These are phyloP conservation scores for Blastomyces percursus DNA, from an alignment of 2,329 filamentous ascomycete genomes.

Conservation along the genomic window DNA sequence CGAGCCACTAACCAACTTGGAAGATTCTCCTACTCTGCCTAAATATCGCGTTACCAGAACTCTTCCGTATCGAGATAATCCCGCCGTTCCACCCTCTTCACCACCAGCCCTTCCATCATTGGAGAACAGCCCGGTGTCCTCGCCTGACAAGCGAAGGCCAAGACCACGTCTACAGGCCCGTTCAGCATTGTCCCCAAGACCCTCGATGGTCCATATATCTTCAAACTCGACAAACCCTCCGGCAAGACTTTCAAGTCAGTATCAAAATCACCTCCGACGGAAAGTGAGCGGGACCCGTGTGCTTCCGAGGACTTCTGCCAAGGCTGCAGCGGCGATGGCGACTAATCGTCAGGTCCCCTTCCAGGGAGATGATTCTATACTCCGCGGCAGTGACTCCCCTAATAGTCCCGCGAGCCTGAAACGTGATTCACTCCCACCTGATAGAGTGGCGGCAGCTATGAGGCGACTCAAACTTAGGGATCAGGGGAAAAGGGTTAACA, in stretches of 20 bases:
- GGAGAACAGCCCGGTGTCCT: constrained; percentile 17
- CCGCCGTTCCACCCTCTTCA: constrained; percentile 22
- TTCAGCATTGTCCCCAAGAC: constrained; percentile 17
- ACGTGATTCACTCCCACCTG: constrained; percentile 21
- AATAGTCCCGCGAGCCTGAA: constrained; percentile 7
- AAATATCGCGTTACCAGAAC: constrained; percentile 5
- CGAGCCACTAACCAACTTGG: constrained; percentile 18
- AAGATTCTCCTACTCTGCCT: constrained; percentile 17
- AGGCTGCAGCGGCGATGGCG: not conserved
- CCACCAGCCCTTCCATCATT: constrained; percentile 22
- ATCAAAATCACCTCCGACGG: not conserved
- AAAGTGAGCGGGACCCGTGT: not conserved
- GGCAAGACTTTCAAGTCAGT: not conserved
- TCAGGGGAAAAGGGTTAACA: constrained; percentile 15
- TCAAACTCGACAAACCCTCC: constrained; percentile 12
- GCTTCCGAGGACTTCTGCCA: not conserved
- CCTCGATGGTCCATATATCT: constrained; percentile 20
- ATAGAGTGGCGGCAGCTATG: constrained; percentile 26
- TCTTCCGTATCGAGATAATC: constrained; percentile 11
- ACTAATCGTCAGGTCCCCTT: constrained; percentile 5
- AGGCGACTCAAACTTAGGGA: constrained; percentile 26
- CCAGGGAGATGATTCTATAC: not conserved
- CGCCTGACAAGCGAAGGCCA: constrained; percentile 15
- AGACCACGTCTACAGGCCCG: constrained; percentile 15
- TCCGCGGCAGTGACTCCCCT: not conserved